Percentiles rank a stretch among this genome's conserved stretches.
phyloP scores from a whole-genome alignment of 352 stramenopile species.

The Phytophthora lateralis region DNA sequence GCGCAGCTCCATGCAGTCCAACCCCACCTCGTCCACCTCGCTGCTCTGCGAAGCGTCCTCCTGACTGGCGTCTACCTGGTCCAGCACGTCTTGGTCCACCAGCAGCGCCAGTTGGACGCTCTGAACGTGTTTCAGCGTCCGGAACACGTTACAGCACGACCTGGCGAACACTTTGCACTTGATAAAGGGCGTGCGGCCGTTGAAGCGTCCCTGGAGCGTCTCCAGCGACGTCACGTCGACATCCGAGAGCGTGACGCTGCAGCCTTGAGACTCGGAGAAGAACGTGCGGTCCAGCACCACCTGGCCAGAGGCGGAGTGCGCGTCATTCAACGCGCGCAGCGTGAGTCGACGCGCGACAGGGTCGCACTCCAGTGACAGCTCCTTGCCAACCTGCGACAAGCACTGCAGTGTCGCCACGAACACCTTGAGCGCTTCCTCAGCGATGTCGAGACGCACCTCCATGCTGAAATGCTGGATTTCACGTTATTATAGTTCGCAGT shows the following conservation, averaged over 20 bases:
- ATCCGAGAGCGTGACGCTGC: constrained; percentile 19
- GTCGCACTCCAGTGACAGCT: constrained; percentile 81
- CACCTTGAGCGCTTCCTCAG: constrained; percentile 77
- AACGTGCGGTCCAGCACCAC: constrained; percentile 73
- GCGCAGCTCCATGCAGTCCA: constrained; percentile 68
- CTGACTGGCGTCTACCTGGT: constrained; percentile 25
- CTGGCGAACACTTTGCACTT: constrained; percentile 84
- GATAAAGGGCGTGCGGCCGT: constrained; percentile 47
- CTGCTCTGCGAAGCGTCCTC: constrained; percentile 32
- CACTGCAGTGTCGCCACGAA: constrained; percentile 82
- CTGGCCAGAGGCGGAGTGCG: constrained; percentile 77
- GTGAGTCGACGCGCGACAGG: constrained; percentile 45
- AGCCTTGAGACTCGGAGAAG: constrained; percentile 44
- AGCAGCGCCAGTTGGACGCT: constrained; percentile 70
- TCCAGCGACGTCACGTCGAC: constrained; percentile 25
- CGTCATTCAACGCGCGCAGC: constrained; percentile 80
- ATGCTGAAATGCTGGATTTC: constrained; percentile 27
- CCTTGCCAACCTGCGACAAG: constrained; percentile 80
- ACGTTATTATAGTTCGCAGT: too few species aligned
- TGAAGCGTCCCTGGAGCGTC: constrained; percentile 27
- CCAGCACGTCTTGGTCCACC: constrained; percentile 47
- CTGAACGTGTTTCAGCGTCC: constrained; percentile 84
- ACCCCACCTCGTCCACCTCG: constrained; percentile 51
- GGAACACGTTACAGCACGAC: constrained; percentile 81
- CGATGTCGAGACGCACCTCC: constrained; percentile 76